These are phyloP conservation scores for Fusarium falciforme DNA, from an alignment of 2,329 filamentous ascomycete species.

Conservation along the genomic window DNA sequence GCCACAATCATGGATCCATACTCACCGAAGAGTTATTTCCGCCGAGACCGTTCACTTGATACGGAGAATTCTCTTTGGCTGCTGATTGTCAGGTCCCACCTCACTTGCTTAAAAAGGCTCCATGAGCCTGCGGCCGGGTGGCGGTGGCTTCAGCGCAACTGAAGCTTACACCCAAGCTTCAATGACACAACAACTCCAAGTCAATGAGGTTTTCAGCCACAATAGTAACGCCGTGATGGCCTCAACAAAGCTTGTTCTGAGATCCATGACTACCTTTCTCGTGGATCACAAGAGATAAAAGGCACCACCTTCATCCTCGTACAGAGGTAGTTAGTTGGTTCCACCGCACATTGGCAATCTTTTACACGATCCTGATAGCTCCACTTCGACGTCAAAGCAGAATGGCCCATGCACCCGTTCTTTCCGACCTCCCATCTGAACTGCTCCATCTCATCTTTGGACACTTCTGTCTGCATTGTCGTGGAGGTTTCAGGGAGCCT, in stretches of 20 bases:
- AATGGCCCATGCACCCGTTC: background rate
- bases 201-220: background rate
- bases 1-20: background rate
- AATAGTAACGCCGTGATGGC: background rate
- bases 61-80: background rate
- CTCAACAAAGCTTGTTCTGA: background rate
- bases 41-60: background rate
- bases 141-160: background rate
- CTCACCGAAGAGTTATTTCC: background rate
- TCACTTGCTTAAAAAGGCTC: background rate
- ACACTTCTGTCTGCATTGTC: conserved; percentile 29
- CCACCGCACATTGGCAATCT: background rate
- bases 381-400: background rate
- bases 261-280: background rate
- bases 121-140: background rate
- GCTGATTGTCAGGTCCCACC: background rate
- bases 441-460: conserved; percentile 23
- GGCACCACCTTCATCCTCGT: background rate
- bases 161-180: background rate
- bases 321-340: background rate
- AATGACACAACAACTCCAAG: background rate
- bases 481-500: conserved; percentile 6
- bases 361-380: background rate
- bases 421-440: conserved; percentile 13
- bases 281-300: background rate